Conservation (phyloP, 2,329 filamentous ascomycete species). For the Fusarium succisae region DNA sequence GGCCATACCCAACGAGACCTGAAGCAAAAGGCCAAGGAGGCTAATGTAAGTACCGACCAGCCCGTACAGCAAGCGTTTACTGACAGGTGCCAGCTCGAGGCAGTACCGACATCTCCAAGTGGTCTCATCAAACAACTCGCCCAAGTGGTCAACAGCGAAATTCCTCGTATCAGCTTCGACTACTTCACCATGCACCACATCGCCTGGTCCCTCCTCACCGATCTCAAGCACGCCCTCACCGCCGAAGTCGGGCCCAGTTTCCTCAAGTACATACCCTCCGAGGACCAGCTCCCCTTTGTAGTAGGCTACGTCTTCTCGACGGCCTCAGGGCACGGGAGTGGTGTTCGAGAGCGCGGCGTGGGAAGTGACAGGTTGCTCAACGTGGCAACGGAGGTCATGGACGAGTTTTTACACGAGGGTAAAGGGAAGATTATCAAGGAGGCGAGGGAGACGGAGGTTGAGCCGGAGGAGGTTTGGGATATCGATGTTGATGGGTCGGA, state of each 20-base stretch:
- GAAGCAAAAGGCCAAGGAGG: not conserved
- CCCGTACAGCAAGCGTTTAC: not conserved
- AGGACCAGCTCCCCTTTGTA: constrained; percentile 4
- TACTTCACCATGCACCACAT: constrained; percentile 23
- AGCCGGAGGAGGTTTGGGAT: not conserved
- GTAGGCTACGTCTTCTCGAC: constrained; percentile 47
- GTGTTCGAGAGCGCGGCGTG: not conserved
- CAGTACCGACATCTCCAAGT: not conserved
- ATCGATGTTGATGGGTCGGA: not conserved
- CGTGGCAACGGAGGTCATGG: not conserved
- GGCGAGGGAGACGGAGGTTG: not conserved
- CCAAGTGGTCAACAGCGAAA: not conserved
- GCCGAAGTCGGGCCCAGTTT: not conserved
- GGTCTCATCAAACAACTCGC: constrained; percentile 15
- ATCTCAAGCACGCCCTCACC: constrained; percentile 9
- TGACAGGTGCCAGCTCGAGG: not conserved
- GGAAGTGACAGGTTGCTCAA: not conserved
- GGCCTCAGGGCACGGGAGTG: constrained; percentile 6
- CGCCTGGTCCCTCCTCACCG: not conserved
- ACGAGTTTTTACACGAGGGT: not conserved
- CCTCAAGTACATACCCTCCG: not conserved
- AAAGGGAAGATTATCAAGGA: too few species aligned
- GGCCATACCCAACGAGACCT: not conserved
- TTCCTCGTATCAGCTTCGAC: constrained; percentile 11
- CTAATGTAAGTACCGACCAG: not conserved